Percentiles rank a stretch among this genome's conserved stretches.
These are phyloP conservation scores for Leccinum incarnatum DNA, from an alignment of 768 basidiomycete species.

Conservation along the genomic window DNA sequence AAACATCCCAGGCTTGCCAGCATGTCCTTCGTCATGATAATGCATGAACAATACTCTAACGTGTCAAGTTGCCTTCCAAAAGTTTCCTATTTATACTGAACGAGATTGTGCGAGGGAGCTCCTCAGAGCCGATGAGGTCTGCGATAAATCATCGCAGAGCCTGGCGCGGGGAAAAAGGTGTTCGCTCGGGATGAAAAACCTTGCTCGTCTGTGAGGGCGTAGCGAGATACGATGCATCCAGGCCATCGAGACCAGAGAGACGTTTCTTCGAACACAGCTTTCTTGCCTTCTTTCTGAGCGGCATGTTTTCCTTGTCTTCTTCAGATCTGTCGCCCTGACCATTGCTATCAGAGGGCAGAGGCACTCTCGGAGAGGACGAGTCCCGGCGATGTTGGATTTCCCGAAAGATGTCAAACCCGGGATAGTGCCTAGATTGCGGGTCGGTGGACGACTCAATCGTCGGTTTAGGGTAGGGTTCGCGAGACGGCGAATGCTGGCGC, in stretches of 20 bases:
- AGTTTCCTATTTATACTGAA: neutral
- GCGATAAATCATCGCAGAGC: constrained; percentile 18
- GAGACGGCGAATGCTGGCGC: constrained; percentile 11
- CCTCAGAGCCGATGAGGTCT: neutral
- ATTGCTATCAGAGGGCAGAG: constrained; percentile 1
- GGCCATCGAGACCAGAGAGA: constrained; percentile 1
- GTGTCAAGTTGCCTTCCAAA: neutral
- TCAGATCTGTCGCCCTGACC: constrained; percentile 20
- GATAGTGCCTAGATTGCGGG: constrained; percentile 61
- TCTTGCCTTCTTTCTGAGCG: constrained; percentile 45
- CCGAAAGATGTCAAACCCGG: constrained; percentile 59
- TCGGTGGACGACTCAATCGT: constrained; percentile 42
- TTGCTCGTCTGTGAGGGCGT: constrained; percentile 8
- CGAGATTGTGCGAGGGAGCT: neutral
- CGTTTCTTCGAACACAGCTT: constrained; percentile 36
- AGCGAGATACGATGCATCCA: constrained; percentile 2
- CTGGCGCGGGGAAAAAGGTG: constrained; percentile 14
- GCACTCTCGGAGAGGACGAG: neutral
- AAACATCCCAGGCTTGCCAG: neutral
- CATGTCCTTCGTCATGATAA: constrained; percentile 2
- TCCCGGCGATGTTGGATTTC: constrained; percentile 34
- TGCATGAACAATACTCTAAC: constrained; percentile 3
- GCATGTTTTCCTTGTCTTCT: constrained; percentile 60
- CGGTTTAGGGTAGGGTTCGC: constrained; percentile 27
- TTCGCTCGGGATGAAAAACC: constrained; percentile 12